phyloP scores from a whole-genome alignment of 768 basidiomycete genomes.

The Lentinula raphanica region DNA sequence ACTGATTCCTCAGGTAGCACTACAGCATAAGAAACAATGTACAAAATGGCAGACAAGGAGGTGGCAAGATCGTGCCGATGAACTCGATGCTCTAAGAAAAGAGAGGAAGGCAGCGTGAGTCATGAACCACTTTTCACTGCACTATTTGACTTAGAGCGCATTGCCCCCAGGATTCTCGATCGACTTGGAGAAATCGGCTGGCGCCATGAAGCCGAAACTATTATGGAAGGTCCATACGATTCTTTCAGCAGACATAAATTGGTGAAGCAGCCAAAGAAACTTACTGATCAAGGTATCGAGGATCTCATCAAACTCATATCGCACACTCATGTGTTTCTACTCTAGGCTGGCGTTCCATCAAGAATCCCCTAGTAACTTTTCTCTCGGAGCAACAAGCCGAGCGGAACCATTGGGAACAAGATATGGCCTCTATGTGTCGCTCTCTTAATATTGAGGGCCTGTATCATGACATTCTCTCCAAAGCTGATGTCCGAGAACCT shows the following conservation, averaged over 20 bases:
- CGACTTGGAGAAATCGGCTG: slow-evolving; percentile 3
- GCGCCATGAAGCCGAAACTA: background rate
- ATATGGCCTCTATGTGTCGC: background rate
- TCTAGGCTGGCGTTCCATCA: background rate
- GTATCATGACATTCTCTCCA: background rate
- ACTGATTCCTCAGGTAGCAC: background rate
- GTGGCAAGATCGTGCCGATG: background rate
- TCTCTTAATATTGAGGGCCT: background rate
- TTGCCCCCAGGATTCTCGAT: background rate
- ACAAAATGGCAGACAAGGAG: background rate
- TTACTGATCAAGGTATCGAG: slow-evolving; percentile 2
- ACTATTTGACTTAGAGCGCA: too few species aligned
- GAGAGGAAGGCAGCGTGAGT: background rate
- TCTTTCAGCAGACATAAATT: background rate
- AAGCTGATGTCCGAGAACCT: background rate
- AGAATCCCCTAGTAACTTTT: background rate
- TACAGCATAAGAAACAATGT: background rate
- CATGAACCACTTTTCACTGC: too few species aligned
- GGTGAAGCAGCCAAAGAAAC: slow-evolving; percentile 3
- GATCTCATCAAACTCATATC: background rate
- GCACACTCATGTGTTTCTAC: background rate
- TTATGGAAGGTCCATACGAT: background rate
- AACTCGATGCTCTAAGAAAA: background rate
- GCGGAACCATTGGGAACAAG: background rate
- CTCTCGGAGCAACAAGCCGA: background rate